phyloP scores from a whole-genome alignment of 2,329 filamentous ascomycete species.

The Trichoderma citrinoviride region DNA sequence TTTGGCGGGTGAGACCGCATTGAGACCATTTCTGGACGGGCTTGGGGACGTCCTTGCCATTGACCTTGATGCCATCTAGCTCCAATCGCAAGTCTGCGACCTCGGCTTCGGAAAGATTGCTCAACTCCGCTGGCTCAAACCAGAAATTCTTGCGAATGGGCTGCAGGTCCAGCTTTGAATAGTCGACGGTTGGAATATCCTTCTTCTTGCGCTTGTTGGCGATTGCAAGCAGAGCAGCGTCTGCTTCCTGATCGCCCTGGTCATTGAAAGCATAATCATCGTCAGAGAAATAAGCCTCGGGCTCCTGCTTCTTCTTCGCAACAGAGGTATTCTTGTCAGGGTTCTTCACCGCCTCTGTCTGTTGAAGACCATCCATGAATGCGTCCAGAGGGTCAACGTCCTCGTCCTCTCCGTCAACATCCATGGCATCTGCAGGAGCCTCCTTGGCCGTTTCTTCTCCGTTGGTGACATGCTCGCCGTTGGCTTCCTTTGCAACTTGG shows the following conservation, averaged over 20 bases:
- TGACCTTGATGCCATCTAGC: slow-evolving; percentile 92
- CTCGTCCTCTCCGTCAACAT: slow-evolving; percentile 56
- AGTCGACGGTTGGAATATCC: slow-evolving; percentile 85
- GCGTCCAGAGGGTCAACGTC: slow-evolving; percentile 86
- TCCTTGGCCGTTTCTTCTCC: background rate
- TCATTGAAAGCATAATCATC: slow-evolving; percentile 63
- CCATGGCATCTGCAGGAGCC: slow-evolving; percentile 47
- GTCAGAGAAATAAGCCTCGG: slow-evolving; percentile 85
- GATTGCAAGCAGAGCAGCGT: slow-evolving; percentile 50
- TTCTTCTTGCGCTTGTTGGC: slow-evolving; percentile 81
- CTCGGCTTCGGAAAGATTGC: slow-evolving; percentile 80
- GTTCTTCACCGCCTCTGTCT: slow-evolving; percentile 49
- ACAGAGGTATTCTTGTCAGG: slow-evolving; percentile 29
- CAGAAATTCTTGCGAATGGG: slow-evolving; percentile 94
- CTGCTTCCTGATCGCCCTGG: slow-evolving; percentile 48
- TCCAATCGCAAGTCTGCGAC: slow-evolving; percentile 78
- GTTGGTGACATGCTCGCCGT: slow-evolving; percentile 19
- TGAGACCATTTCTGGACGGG: slow-evolving; percentile 97
- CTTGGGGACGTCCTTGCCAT: slow-evolving; percentile 82
- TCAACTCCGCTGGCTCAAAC: slow-evolving; percentile 80
- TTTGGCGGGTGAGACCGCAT: slow-evolving; percentile 83
- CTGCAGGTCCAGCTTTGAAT: slow-evolving; percentile 80
- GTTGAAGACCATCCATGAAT: slow-evolving; percentile 78
- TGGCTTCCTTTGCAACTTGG: slow-evolving; percentile 15
- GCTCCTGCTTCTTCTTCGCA: slow-evolving; percentile 60